Evolutionary conservation across 2,329 filamentous ascomycete species (phyloP), one percentile per base, ranked within the genome.

Genomic region (Corinectria fuckeliana): DNA sequence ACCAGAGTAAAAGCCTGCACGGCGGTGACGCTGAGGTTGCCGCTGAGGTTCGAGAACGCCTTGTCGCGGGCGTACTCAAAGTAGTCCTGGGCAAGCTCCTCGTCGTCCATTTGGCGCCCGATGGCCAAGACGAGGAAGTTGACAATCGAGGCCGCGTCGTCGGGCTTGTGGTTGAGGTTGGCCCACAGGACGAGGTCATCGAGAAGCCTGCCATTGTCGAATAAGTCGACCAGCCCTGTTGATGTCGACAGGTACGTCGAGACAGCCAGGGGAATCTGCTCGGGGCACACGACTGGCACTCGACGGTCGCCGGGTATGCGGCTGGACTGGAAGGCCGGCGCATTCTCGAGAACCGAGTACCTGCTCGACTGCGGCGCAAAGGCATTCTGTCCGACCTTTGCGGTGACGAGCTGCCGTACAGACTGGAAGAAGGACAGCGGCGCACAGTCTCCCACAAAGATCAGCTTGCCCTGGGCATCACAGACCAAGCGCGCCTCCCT

Each of bases 401-500:
- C 78, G 0, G 79, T 83, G 20, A 85, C 81, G 16, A 85, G 76
- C 63, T 83, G 79, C 2, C 82, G 76, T 6, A 85, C 79, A 0
- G 81, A 84, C 62, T 85, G 82, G 63, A 85, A 85, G 60, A 85
- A 81, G 0, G 82, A 85, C 18, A 85, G 71, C 1, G 83, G 83
- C 4, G 83, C 83, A 62, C 82, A 85, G 66, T 85, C 83, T 5
- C 83, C 83, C 21, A 85, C 82, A 66, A 85, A 85, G 26, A 83
- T 81, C 20, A 84, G 69, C 64, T 84, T 84, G 1, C 83, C 83
- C 56, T 83, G 80, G 0, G 81, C 77, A 61, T 85, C 83, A 39
- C 79, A 79, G 0, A 85, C 72, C 5, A 85, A 72, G 2, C 82
- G 75, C 3, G 82, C 83, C 58, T 85, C 83, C 1, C 82, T 76